A percentile compares a stretch with the other conserved stretches of the same genome.
These are phyloP conservation scores for Macadamia integrifolia DNA, from an alignment of 164 flowering plant genomes.

Conservation along the genomic window DNA sequence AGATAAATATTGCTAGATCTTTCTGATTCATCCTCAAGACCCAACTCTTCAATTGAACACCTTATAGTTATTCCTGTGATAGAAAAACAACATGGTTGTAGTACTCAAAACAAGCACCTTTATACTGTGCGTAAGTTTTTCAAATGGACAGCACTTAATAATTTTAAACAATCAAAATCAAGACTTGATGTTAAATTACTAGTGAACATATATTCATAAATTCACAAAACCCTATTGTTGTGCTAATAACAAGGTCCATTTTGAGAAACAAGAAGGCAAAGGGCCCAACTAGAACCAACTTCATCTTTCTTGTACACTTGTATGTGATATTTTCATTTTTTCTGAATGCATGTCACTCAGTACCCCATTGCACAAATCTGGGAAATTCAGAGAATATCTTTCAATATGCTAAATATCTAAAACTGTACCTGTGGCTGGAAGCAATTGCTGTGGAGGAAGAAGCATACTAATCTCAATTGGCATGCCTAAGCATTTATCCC, in stretches of 20 bases:
- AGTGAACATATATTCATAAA: too few species aligned
- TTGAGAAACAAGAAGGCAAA: background rate
- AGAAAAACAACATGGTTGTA: background rate
- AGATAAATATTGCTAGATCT: constrained; percentile 83
- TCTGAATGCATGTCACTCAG: too few species aligned
- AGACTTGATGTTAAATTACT: too few species aligned
- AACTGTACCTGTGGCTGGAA: constrained; percentile 37
- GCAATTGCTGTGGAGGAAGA: background rate
- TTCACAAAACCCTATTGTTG: too few species aligned
- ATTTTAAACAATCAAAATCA: too few species aligned
- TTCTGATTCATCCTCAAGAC: constrained; percentile 78
- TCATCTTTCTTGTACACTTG: background rate
- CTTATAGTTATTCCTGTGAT: constrained; percentile 41
- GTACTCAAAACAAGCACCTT: background rate
- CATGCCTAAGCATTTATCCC: background rate
- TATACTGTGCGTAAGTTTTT: too few species aligned
- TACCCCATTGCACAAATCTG: background rate
- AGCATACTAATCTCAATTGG: background rate
- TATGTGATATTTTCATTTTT: background rate
- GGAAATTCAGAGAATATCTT: background rate
- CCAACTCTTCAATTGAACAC: constrained; percentile 69
- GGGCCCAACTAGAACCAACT: background rate
- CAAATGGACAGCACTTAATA: too few species aligned
- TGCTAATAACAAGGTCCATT: too few species aligned
- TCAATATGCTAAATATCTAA: background rate